These are phyloP conservation scores for Trichocladium uniseriatum DNA, from an alignment of 495 filamentous ascomycete species.

Conservation along the genomic window DNA sequence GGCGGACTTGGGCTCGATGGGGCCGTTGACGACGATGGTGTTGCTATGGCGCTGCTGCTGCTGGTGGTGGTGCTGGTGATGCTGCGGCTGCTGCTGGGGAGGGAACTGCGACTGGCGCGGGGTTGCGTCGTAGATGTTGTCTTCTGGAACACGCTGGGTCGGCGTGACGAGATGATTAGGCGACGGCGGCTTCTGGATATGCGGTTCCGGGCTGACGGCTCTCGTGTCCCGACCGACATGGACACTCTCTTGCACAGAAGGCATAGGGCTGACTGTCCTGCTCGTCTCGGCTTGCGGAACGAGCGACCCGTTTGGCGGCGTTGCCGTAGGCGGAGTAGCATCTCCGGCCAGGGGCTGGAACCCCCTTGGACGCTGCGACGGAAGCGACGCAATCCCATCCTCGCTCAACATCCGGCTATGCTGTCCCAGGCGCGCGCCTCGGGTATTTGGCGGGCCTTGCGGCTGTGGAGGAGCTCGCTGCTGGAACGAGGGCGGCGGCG, in stretches of 20 bases:
- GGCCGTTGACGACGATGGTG: constrained; percentile 7
- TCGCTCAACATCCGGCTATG: background rate
- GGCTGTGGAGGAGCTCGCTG: background rate
- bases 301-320: constrained; percentile 14
- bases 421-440: background rate
- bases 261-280: constrained; percentile 30
- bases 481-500: background rate
- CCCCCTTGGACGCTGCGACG: constrained; percentile 14
- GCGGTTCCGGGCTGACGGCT: constrained; percentile 23
- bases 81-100: background rate
- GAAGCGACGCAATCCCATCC: constrained; percentile 14
- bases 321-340: constrained; percentile 6
- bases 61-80: background rate
- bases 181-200: constrained; percentile 6
- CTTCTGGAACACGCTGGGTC: constrained; percentile 16
- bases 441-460: background rate
- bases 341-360: background rate
- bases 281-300: constrained; percentile 24
- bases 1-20: constrained; percentile 10
- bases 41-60: background rate
- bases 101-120: constrained; percentile 22
- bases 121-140: constrained; percentile 40
- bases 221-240: constrained; percentile 6
- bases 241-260: constrained; percentile 6
- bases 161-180: constrained; percentile 5